Base-by-base conservation (phyloP, 257 asterid species). In the Anisodus acutangulus region DNA sequence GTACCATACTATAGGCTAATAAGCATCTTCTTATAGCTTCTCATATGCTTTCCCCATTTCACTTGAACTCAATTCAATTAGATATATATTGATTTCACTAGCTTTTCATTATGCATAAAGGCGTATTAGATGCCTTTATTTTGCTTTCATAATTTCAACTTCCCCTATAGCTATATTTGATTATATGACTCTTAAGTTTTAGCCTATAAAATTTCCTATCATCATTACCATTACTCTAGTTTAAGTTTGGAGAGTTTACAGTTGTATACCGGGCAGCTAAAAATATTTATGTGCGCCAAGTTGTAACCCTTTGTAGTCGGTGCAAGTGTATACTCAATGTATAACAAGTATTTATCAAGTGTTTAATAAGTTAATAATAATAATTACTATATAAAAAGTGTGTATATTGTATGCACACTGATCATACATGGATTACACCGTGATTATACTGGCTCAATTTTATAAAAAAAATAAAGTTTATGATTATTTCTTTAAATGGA, bases 111-210 rank as follows among this genome's bases (percentile, higher is more conserved):
- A 9, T 51, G 47, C 47, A 78, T 55, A 84, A 88, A 84, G 87
- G 85, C 86, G 35, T 26, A 80, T 80, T 58, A 43, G 58, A 86
- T 83, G 89, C 85, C 87, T 74, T 85, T 88, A 79, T 55, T 51
- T 49, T 43, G 11, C 64, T 17, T n/a, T 6, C 54, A 15, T 39
- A 6, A 67, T 37, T 49, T 13, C 51, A 31, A 6, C 51, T 58
- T n/a, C 54, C 62, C 47, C 74, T 31, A 31, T 37, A 67, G 49
- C 74, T 67, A 67, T 67, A 59, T 53, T 57, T 81, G 57, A 45
- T 51, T 47, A 79, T 78, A 84, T 71, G 57, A 64, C 63, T 12
- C 12, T 26, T 47, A 84, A 82, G 86, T 70, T 69, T 83, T 82
- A 71, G 2, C 78, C 78, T 68, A 68, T 39, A 13, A 39, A 37